Evolutionary conservation across 164 flowering plant species (phyloP).

Genomic region (Houttuynia cordata): DNA sequence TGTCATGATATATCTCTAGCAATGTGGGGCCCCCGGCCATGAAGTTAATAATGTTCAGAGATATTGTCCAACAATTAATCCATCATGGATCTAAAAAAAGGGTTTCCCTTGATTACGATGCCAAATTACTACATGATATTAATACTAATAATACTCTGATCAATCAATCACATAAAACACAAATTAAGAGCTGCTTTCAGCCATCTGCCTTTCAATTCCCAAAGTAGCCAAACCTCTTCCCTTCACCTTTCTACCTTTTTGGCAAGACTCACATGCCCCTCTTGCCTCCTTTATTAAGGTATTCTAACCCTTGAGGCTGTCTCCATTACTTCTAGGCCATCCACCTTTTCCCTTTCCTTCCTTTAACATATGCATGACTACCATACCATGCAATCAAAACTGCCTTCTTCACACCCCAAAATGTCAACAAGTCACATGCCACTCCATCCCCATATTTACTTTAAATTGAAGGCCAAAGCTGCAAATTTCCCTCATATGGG

Average conservation of each 20-base stretch:
- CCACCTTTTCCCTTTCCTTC: conserved; percentile 1
- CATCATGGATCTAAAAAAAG: no score
- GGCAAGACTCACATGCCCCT: conserved; percentile 2
- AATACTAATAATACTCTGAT: not conserved
- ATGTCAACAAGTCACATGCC: conserved; percentile 18
- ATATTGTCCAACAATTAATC: no score
- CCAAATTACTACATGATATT: not conserved
- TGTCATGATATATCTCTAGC: no score
- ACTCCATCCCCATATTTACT: not conserved
- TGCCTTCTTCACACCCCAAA: conserved; percentile 4
- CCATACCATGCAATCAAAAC: conserved; percentile 7
- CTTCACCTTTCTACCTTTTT: not conserved
- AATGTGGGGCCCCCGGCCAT: no score
- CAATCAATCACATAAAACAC: not conserved
- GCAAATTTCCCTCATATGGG: conserved; percentile 11
- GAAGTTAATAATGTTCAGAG: no score
- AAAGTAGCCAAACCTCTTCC: not conserved
- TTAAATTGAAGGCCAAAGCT: conserved; percentile 4
- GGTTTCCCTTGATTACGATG: no score
- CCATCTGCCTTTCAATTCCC: not conserved
- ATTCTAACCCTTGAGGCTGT: not conserved
- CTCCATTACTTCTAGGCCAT: conserved; percentile 2
- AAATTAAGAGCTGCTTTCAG: not conserved
- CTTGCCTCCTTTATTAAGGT: not conserved
- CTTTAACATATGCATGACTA: conserved; percentile 3